Evolutionary conservation across 345 rosid genomes (phyloP).

Genomic region (Camelina hispida): DNA sequence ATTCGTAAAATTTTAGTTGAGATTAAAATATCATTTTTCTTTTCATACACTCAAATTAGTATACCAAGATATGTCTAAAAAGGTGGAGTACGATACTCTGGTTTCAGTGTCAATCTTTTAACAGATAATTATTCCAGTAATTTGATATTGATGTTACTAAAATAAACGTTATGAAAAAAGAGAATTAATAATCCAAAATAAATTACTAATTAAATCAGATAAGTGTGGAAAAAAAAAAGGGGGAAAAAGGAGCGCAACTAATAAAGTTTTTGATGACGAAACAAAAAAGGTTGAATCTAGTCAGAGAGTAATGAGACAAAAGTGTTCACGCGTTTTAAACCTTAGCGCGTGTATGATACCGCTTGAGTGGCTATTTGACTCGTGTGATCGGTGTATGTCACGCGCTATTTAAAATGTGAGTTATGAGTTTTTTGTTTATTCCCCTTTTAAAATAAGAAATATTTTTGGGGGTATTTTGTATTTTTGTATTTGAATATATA

Average conservation of each 20-base stretch:
- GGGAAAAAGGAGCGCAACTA: slow-evolving; percentile 24
- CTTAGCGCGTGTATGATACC: slow-evolving; percentile 36
- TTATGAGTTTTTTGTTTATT: background rate
- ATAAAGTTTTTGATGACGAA: slow-evolving; percentile 44
- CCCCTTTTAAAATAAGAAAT: no score
- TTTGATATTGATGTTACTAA: no score
- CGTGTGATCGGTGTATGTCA: slow-evolving; percentile 8
- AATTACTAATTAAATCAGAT: background rate
- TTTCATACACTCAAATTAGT: background rate
- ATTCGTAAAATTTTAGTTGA: background rate
- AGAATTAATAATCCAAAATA: no score
- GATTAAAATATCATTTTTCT: background rate
- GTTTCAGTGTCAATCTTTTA: slow-evolving; percentile 16
- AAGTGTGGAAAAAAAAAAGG: slow-evolving; percentile 6
- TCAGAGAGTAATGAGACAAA: slow-evolving; percentile 39
- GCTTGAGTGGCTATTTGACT: background rate
- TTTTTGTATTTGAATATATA: no score
- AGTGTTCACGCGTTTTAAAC: slow-evolving; percentile 16
- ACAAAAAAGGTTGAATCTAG: slow-evolving; percentile 40
- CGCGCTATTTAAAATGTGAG: slow-evolving; percentile 33
- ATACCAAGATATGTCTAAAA: background rate
- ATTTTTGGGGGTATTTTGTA: no score
- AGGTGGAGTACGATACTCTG: slow-evolving; percentile 1
- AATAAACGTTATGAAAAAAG: no score
- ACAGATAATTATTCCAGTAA: no score